phyloP scores from a whole-genome alignment of 164 flowering plant genomes.

The Aristolochia californica region DNA sequence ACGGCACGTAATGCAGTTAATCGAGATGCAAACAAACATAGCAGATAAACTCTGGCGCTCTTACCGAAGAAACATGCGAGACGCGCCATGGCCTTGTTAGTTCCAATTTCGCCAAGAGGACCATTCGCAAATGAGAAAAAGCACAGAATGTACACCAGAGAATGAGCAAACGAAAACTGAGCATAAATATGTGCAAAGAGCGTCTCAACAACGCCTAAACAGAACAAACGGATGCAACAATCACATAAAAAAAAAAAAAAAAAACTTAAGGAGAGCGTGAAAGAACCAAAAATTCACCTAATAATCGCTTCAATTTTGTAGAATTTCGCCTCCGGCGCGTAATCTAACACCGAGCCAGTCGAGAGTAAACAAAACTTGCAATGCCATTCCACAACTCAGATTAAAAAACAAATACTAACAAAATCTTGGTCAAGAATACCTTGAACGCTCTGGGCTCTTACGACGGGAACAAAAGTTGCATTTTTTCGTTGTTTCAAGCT shows the following conservation, averaged over 20 bases:
- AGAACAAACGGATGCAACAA: not conserved
- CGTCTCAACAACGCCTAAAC: not conserved
- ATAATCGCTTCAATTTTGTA: slow-evolving; percentile 89
- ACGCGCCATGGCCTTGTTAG: slow-evolving; percentile 71
- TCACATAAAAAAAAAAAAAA: not conserved
- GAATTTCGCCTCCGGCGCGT: slow-evolving; percentile 63
- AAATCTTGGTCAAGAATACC: slow-evolving; percentile 14
- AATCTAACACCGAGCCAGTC: slow-evolving; percentile 27
- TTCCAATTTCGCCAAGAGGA: slow-evolving; percentile 18
- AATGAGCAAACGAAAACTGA: not conserved
- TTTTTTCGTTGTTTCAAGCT: not conserved
- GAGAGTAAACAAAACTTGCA: slow-evolving; percentile 8
- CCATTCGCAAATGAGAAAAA: not conserved
- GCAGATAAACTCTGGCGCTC: slow-evolving; percentile 9
- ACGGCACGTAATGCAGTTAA: not conserved
- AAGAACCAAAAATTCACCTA: slow-evolving; percentile 29
- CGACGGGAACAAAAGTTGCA: too few relatives aligned
- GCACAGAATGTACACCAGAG: too few relatives aligned
- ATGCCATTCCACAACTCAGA: slow-evolving; percentile 2
- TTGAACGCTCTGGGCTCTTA: slow-evolving; percentile 13
- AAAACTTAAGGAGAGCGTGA: not conserved
- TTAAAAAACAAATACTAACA: not conserved
- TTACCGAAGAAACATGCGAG: slow-evolving; percentile 72
- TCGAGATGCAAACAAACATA: not conserved
- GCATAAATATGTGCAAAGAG: not conserved